A percentile compares a stretch with the other conserved stretches of the same genome.
Evolutionary conservation across 768 basidiomycete genomes (phyloP).

Genomic region (Calocybe indica): DNA sequence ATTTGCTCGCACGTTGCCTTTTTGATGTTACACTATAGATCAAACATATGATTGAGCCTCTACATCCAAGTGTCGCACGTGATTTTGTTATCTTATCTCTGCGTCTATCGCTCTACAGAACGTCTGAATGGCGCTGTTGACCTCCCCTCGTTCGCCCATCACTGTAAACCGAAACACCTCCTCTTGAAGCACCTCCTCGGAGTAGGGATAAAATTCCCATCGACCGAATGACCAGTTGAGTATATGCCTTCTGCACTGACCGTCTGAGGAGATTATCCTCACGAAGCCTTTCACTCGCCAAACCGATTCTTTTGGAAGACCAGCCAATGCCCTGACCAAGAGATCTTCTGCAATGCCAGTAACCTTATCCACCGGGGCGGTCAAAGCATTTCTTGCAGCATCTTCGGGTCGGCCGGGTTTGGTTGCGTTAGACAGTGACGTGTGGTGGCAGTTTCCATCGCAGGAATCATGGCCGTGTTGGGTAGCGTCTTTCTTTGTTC

Average conservation of each 20-base stretch:
- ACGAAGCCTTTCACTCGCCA: constrained; percentile 90
- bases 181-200: constrained; percentile 19
- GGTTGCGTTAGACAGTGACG: not conserved
- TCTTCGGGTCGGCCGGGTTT: not conserved
- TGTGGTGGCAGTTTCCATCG: constrained; percentile 5
- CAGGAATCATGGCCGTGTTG: constrained; percentile 9
- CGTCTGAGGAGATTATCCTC: constrained; percentile 13
- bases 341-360: constrained; percentile 32
- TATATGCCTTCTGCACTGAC: constrained; percentile 33
- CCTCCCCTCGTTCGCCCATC: constrained; percentile 89
- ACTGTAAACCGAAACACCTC: constrained; percentile 64
- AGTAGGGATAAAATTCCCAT: constrained; percentile 47
- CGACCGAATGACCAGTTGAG: constrained; percentile 95
- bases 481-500: constrained; percentile 12
- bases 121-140: constrained; percentile 47
- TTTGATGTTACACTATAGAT: constrained; percentile 62
- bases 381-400: not conserved
- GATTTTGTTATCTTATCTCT: constrained; percentile 24
- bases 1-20: constrained; percentile 28
- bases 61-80: constrained; percentile 39
- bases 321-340: constrained; percentile 33
- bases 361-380: not conserved
- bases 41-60: constrained; percentile 29
- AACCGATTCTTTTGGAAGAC: constrained; percentile 59
- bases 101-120: constrained; percentile 45